Evolutionary conservation across 164 flowering plant genomes (phyloP), one percentile per base, ranked within the genome.

Genomic region (Sedum album): DNA sequence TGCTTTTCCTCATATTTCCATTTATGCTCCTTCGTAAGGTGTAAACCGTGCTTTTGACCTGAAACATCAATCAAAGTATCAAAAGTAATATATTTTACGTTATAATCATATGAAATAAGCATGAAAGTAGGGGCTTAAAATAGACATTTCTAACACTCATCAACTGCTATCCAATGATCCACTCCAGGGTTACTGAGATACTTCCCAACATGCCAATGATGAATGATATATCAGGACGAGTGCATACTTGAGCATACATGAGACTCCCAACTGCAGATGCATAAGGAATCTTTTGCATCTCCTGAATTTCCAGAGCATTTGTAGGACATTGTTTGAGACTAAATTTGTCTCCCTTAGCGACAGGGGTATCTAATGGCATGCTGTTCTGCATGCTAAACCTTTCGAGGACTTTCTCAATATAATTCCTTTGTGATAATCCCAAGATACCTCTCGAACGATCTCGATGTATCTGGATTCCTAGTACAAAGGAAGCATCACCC

Each of bases 231-330:
- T 68, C 42, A 0, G 70, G 62, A 1, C 13, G 69, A 11, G 61
- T 67, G 31, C 60, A 46, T 18, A 67, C 36, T 49, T 67, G 69
- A 48, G 60, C 39, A 46, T 67, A 67, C 38, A 35, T 35, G 7
- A 30, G 31, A 63, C 66, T 63, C 17, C 66, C 66, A 3, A 35
- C 38, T 3, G 7, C 38, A 3, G 7, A 35, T 3, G 38, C 38
- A 35, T 35, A 35, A 35, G 17, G 30, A 17, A 18, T 21, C 66
- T 63, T 63, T 11, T 28, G 4, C 21, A 25, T 63, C 35, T 21
- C 35, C 36, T 25, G 38, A 35, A 35, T 63, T 63, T 30, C 35
- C 66, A 30, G 20, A 28, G 30, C 20, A 63, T 63, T 63, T 14
- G 28, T 63, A 28, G 36, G 36, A 13, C 66, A 60, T 38, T 63